These are phyloP conservation scores for Paraurostyla sp. DNA, from an alignment of 73 alveolate species.

Conservation along the genomic window DNA sequence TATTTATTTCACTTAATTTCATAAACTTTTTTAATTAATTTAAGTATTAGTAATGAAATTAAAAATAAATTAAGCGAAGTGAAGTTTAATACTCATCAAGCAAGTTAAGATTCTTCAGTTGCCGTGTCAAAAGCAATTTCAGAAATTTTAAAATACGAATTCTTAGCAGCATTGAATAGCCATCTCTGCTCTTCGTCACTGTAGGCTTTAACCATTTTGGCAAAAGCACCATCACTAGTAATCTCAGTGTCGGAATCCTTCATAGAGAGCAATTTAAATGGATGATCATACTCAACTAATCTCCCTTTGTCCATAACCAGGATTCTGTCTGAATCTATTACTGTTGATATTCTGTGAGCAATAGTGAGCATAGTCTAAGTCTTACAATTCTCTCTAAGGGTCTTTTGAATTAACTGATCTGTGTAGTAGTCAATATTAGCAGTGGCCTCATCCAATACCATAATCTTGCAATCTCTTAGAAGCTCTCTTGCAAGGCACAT, in stretches of 20 bases:
- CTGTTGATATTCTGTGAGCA: constrained; percentile 86
- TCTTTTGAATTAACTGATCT: constrained; percentile 76
- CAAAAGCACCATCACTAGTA: not conserved
- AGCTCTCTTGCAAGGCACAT: constrained; percentile 87
- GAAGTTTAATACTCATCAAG: not conserved
- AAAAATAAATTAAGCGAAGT: not conserved
- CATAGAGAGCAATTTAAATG: not conserved
- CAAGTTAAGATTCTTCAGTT: not conserved
- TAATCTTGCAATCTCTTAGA: constrained; percentile 79
- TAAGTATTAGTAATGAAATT: not conserved
- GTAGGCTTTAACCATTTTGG: constrained; percentile 24
- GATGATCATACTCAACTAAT: constrained; percentile 51
- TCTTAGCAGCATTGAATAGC: constrained; percentile 4
- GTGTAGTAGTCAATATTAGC: constrained; percentile 86
- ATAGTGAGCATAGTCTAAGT: constrained; percentile 84
- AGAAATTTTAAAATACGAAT: not conserved
- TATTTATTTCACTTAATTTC: not conserved
- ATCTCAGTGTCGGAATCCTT: constrained; percentile 14
- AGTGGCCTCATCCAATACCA: constrained; percentile 90
- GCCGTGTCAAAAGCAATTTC: not conserved
- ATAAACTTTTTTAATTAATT: too few relatives aligned
- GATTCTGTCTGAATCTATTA: constrained; percentile 74
- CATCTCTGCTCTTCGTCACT: constrained; percentile 4
- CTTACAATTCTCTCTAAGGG: constrained; percentile 73
- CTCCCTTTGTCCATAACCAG: constrained; percentile 81